phyloP scores from a whole-genome alignment of 2,329 filamentous ascomycete species.

The Botryotinia convoluta region DNA sequence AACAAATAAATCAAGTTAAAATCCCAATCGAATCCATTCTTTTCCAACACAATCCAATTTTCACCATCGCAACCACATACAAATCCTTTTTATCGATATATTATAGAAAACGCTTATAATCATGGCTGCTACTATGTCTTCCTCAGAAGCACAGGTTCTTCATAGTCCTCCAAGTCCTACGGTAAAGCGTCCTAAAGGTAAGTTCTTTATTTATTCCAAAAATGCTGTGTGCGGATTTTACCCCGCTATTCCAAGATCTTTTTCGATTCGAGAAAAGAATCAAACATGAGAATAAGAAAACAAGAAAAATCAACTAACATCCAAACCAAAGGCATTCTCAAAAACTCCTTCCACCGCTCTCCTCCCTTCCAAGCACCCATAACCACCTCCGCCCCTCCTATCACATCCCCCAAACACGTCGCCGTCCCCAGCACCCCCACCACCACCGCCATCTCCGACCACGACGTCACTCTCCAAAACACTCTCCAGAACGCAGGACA shows the following conservation, averaged over 20 bases:
- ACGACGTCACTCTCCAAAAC: conserved; percentile 81
- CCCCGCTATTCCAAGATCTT: conserved; percentile 12
- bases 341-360: conserved; percentile 74
- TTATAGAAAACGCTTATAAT: background rate
- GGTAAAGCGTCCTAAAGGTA: conserved; percentile 41
- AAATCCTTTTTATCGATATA: background rate
- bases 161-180: conserved; percentile 38
- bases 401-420: conserved; percentile 29
- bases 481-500: conserved; percentile 92
- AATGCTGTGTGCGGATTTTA: conserved; percentile 3
- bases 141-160: conserved; percentile 31
- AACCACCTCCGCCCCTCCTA: conserved; percentile 45
- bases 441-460: background rate
- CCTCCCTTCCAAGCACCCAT: conserved; percentile 44
- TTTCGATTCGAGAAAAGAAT: too few species aligned
- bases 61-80: background rate
- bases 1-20: background rate
- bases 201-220: background rate
- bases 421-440: conserved; percentile 30
- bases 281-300: background rate
- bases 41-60: background rate
- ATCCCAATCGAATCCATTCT: background rate
- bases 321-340: conserved; percentile 72
- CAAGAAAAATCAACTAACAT: conserved; percentile 4
- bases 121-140: conserved; percentile 30